Conservation (phyloP, 495 filamentous ascomycete species). For the Hypomontagnella monticulosa region DNA sequence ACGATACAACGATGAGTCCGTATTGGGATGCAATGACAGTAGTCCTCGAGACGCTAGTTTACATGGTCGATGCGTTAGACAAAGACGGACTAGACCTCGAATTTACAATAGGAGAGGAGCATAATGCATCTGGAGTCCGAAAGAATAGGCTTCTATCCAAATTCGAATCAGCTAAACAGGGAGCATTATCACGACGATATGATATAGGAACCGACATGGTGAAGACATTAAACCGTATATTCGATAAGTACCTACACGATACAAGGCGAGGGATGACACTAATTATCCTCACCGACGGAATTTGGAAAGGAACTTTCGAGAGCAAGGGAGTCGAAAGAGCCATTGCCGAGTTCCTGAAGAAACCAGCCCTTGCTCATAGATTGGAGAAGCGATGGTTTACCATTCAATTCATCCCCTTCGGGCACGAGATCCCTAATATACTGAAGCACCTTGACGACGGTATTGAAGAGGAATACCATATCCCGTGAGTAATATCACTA, state of each 20-base stretch:
- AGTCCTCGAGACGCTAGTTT: slow-evolving; percentile 9
- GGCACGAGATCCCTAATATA: slow-evolving; percentile 9
- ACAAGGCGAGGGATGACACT: slow-evolving; percentile 15
- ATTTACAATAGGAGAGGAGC: slow-evolving; percentile 9
- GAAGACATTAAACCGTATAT: slow-evolving; percentile 11
- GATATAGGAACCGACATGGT: slow-evolving; percentile 11
- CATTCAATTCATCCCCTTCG: slow-evolving; percentile 18
- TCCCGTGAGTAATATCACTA: slow-evolving; percentile 6
- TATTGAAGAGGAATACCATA: slow-evolving; percentile 12
- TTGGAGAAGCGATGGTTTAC: slow-evolving; percentile 25
- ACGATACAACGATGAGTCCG: slow-evolving; percentile 8
- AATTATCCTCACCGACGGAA: slow-evolving; percentile 15
- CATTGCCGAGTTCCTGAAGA: slow-evolving; percentile 19
- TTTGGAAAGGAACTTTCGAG: slow-evolving; percentile 11
- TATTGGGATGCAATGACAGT: slow-evolving; percentile 9
- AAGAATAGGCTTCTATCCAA: slow-evolving; percentile 1
- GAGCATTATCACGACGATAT: background rate
- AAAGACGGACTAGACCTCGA: slow-evolving; percentile 20
- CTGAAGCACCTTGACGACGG: slow-evolving; percentile 15
- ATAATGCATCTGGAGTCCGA: slow-evolving; percentile 2
- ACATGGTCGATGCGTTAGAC: slow-evolving; percentile 7
- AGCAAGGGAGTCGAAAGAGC: slow-evolving; percentile 1
- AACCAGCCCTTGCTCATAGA: slow-evolving; percentile 5
- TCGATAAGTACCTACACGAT: slow-evolving; percentile 10
- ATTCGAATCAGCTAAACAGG: slow-evolving; percentile 8